Evolutionary conservation across 2,329 filamentous ascomycete species (phyloP).

Genomic region (Exophiala xenobiotica): DNA sequence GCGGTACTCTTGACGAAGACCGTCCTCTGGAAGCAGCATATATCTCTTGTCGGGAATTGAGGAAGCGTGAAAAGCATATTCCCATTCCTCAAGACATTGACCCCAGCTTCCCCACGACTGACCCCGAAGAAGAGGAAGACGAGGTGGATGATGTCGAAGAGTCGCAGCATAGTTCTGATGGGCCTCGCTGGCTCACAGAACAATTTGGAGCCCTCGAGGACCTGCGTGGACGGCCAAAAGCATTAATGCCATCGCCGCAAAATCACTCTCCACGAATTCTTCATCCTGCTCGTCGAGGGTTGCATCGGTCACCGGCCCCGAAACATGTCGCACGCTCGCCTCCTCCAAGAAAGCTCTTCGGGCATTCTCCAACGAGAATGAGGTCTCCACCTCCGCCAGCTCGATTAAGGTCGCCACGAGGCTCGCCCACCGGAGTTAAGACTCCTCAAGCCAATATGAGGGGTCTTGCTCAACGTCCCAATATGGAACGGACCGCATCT

Average conservation of each 20-base stretch:
- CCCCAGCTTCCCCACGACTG: constrained; percentile 92
- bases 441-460: constrained; percentile 45
- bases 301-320: constrained; percentile 21
- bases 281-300: constrained; percentile 42
- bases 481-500: constrained; percentile 77
- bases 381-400: constrained; percentile 69
- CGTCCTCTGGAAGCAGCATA: constrained; percentile 92
- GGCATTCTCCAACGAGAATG: constrained; percentile 68
- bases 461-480: constrained; percentile 60
- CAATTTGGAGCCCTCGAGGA: constrained; percentile 64
- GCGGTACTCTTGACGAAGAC: constrained; percentile 94
- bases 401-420: constrained; percentile 50
- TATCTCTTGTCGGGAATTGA: constrained; percentile 76
- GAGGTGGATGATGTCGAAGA: constrained; percentile 62
- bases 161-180: constrained; percentile 51
- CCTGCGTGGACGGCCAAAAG: constrained; percentile 44
- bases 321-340: constrained; percentile 36
- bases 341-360: constrained; percentile 54
- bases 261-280: constrained; percentile 61
- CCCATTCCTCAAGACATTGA: constrained; percentile 94
- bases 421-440: constrained; percentile 40
- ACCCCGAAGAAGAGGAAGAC: constrained; percentile 82
- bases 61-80: constrained; percentile 77
- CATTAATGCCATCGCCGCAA: constrained; percentile 52
- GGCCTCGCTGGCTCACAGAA: constrained; percentile 68